These are phyloP conservation scores for Linderniella brevidens DNA, from an alignment of 257 asterid genomes.

Conservation along the genomic window DNA sequence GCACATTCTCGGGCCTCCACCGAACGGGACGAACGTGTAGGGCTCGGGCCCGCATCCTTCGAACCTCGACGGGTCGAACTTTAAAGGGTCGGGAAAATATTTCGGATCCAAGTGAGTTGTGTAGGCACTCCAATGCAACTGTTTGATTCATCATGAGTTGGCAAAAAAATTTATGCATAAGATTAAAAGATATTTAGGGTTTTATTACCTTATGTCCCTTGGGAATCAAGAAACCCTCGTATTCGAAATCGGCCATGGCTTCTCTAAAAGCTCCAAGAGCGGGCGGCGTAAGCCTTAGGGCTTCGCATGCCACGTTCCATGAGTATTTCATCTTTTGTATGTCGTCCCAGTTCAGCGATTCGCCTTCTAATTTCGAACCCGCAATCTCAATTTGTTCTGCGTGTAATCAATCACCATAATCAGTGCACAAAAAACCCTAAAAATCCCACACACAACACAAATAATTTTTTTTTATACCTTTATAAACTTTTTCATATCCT, in stretches of 20 bases:
- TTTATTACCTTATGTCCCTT: conserved; percentile 46
- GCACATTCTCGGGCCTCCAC: conserved; percentile 48
- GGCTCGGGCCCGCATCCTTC: conserved; percentile 44
- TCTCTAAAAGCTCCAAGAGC: conserved; percentile 43
- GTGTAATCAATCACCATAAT: neutral
- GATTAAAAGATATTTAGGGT: too few species aligned
- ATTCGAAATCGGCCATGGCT: conserved; percentile 28
- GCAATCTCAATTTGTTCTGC: conserved; percentile 46
- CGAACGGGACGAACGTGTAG: conserved; percentile 39
- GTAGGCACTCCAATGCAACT: conserved; percentile 28
- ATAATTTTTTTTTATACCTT: conserved; percentile 13
- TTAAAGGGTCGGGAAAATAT: conserved; percentile 26
- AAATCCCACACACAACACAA: too few species aligned
- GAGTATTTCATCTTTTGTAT: conserved; percentile 31
- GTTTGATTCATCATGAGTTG: neutral
- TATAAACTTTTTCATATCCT: conserved; percentile 30
- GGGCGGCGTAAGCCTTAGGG: conserved; percentile 31
- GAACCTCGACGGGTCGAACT: conserved; percentile 42
- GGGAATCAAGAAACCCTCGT: conserved; percentile 32
- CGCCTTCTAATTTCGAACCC: conserved; percentile 19
- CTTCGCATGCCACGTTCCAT: conserved; percentile 15
- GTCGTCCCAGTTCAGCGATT: conserved; percentile 33
- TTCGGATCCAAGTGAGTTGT: conserved; percentile 29
- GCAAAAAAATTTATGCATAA: too few species aligned
- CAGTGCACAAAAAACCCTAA: too few species aligned